A percentile compares a stretch with the other conserved stretches of the same genome.
phyloP scores from a whole-genome alignment of 345 rosid genomes.

The Melastoma malabathricum region DNA sequence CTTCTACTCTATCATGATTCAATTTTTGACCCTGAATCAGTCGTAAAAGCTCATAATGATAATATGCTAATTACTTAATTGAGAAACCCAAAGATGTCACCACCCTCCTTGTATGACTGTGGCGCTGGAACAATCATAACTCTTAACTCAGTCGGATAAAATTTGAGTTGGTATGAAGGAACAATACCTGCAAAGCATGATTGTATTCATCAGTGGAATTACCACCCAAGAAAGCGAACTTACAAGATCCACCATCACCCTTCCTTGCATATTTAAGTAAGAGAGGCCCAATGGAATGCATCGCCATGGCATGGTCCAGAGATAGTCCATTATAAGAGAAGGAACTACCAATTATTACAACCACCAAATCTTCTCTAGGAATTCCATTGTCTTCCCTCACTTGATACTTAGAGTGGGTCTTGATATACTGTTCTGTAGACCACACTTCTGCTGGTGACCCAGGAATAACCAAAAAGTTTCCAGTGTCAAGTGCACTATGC shows the following conservation, averaged over 20 bases:
- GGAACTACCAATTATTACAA: conserved; percentile 74
- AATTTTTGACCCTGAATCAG: no score
- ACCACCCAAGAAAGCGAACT: conserved; percentile 75
- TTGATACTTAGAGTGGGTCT: conserved; percentile 42
- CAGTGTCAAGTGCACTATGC: conserved; percentile 80
- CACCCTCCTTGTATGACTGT: no score
- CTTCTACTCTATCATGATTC: no score
- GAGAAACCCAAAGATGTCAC: no score
- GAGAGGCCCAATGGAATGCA: conserved; percentile 71
- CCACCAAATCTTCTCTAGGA: conserved; percentile 50
- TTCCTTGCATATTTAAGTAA: conserved; percentile 63
- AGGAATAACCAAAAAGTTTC: conserved; percentile 92
- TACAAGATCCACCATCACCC: conserved; percentile 46
- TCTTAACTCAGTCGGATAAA: not conserved
- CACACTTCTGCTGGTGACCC: conserved; percentile 88
- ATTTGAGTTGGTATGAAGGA: not conserved
- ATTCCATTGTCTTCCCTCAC: conserved; percentile 51
- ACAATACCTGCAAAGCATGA: conserved; percentile 64
- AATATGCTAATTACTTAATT: no score
- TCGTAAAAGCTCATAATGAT: no score
- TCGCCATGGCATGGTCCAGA: conserved; percentile 76
- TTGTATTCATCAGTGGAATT: conserved; percentile 58
- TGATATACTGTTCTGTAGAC: conserved; percentile 67
- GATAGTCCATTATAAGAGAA: conserved; percentile 64
- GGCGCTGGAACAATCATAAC: no score